Percentiles rank a stretch among this genome's conserved stretches.
Conservation (phyloP, 352 stramenopile genomes). For the Pythium brachiatum region DNA sequence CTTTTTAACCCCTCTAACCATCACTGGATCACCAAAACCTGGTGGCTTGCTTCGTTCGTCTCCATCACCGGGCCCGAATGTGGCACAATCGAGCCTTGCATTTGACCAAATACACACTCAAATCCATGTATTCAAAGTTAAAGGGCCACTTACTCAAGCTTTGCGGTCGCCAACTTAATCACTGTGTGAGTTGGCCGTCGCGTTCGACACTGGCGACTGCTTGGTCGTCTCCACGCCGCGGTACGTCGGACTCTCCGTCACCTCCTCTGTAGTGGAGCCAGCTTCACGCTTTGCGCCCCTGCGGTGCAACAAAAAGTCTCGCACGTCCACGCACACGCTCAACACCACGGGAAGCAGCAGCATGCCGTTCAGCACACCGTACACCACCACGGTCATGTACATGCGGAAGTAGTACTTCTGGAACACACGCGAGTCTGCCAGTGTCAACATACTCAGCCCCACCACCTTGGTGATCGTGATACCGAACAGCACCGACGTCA, state of each 20-base stretch:
- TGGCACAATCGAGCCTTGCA: not conserved
- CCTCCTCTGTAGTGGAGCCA: conserved; percentile 1
- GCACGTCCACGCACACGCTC: conserved; percentile 47
- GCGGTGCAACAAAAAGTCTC: conserved; percentile 37
- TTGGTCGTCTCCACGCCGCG: conserved; percentile 19
- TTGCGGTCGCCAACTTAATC: conserved; percentile 11
- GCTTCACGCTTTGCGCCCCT: conserved; percentile 17
- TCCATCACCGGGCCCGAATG: not conserved
- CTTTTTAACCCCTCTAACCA: too few relatives aligned
- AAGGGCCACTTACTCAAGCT: too few relatives aligned
- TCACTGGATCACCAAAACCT: too few relatives aligned
- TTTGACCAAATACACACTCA: conserved; percentile 8
- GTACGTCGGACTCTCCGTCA: conserved; percentile 29
- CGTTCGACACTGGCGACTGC: conserved; percentile 1
- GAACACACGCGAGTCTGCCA: conserved; percentile 84
- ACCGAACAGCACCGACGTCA: conserved; percentile 63
- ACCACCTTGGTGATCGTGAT: conserved; percentile 89
- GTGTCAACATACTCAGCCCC: conserved; percentile 73
- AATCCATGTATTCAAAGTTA: not conserved
- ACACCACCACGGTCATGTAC: conserved; percentile 81
- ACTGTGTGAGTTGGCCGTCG: conserved; percentile 30
- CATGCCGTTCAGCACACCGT: conserved; percentile 78
- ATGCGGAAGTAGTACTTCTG: conserved; percentile 91
- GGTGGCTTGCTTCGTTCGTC: too few relatives aligned
- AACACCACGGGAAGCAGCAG: conserved; percentile 58